Conservation (phyloP, 2,329 filamentous ascomycete species). For the Phyllosticta capitalensis region DNA sequence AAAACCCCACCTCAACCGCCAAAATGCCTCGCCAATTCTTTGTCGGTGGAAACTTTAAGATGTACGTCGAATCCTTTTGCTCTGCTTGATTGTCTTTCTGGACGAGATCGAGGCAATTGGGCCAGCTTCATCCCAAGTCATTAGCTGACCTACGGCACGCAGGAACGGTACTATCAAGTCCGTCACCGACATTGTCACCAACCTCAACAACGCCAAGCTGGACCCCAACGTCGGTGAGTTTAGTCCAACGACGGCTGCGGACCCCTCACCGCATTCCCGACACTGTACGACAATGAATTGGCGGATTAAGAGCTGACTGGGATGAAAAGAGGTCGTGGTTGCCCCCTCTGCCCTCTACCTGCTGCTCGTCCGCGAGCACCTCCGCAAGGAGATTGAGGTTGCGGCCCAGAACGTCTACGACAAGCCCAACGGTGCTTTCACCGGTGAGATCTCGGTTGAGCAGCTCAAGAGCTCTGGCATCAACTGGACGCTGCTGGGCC, state of each 20-base stretch:
- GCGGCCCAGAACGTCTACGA: constrained; percentile 96
- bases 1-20: constrained; percentile 23
- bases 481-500: constrained; percentile 84
- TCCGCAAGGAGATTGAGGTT: constrained; percentile 69
- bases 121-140: constrained; percentile 5
- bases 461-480: constrained; percentile 86
- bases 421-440: constrained; percentile 94
- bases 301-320: neutral
- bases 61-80: constrained; percentile 49
- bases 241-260: constrained; percentile 15
- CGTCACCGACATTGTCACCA: constrained; percentile 82
- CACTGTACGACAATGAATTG: neutral
- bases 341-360: constrained; percentile 88
- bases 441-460: constrained; percentile 85
- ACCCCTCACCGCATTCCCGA: constrained; percentile 10
- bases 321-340: constrained; percentile 75
- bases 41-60: constrained; percentile 99
- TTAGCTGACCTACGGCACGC: constrained; percentile 9
- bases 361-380: constrained; percentile 68
- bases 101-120: neutral
- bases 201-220: constrained; percentile 78
- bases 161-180: constrained; percentile 91
- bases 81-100: neutral
- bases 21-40: constrained; percentile 94
- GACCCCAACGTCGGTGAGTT: constrained; percentile 62